Percentiles rank a stretch among this genome's conserved stretches.
Evolutionary conservation across 306 rosid genomes (phyloP).

Genomic region (Styphnolobium japonicum): DNA sequence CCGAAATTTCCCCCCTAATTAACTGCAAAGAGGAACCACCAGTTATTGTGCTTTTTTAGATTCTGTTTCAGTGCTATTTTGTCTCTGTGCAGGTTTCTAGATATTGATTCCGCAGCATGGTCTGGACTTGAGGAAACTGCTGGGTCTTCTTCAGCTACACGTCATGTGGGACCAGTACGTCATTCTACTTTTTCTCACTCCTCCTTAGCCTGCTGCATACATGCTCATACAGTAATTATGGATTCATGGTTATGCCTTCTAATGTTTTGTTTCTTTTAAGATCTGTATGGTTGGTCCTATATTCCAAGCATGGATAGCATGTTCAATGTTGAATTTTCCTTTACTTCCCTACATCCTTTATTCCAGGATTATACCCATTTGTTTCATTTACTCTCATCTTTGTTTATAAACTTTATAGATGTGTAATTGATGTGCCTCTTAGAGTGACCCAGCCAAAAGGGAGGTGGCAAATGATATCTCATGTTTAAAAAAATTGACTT

Average conservation of each 20-base stretch:
- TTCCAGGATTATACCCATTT: not conserved
- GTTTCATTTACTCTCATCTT: not conserved
- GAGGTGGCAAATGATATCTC: not conserved
- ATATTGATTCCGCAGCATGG: slow-evolving; percentile 76
- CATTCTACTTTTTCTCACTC: not conserved
- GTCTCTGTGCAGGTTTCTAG: slow-evolving; percentile 52
- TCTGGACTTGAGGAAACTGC: slow-evolving; percentile 87
- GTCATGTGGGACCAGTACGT: slow-evolving; percentile 88
- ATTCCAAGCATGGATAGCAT: not conserved
- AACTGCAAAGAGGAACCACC: not conserved
- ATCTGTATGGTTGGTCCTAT: not conserved
- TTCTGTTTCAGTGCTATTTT: not conserved
- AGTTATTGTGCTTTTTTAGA: not conserved
- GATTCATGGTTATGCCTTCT: not conserved
- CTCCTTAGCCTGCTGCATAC: not conserved
- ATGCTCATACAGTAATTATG: not conserved
- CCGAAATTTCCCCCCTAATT: not conserved
- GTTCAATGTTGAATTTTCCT: not conserved
- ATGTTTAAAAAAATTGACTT: not conserved
- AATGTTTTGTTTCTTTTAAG: not conserved
- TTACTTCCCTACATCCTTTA: not conserved
- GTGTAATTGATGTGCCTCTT: not conserved
- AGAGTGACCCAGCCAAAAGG: not conserved
- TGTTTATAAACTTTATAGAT: not conserved
- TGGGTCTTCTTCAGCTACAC: slow-evolving; percentile 59